Conservation (phyloP, 306 rosid species). For the Canavalia gladiata region DNA sequence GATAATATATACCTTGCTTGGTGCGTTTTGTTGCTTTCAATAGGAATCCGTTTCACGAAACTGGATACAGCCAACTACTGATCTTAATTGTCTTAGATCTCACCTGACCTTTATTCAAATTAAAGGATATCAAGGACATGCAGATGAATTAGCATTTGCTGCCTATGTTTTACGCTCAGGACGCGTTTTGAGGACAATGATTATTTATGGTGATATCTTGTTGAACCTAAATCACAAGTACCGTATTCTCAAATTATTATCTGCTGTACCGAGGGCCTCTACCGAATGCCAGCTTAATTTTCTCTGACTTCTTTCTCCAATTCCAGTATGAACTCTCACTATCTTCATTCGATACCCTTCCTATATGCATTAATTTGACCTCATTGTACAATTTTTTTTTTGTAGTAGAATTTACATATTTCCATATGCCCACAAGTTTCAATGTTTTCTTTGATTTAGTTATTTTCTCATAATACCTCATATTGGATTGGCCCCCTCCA, state of each 20-base stretch:
- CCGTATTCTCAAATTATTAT: not conserved
- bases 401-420: not conserved
- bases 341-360: not conserved
- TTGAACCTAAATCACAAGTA: not conserved
- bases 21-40: not conserved
- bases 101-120: not conserved
- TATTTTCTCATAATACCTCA: too few relatives aligned
- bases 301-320: not conserved
- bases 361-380: not conserved
- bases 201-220: not conserved
- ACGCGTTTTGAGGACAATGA: slow-evolving; percentile 15
- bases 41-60: not conserved
- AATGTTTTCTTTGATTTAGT: too few relatives aligned
- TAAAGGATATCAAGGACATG: not conserved
- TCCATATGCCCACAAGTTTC: too few relatives aligned
- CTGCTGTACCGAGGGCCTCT: slow-evolving; percentile 5
- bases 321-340: not conserved
- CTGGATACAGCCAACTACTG: slow-evolving; percentile 16
- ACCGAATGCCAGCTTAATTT: not conserved
- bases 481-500: too few relatives aligned
- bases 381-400: not conserved
- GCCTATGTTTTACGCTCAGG: not conserved
- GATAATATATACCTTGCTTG: not conserved
- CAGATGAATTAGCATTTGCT: slow-evolving; percentile 32
- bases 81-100: slow-evolving; percentile 1